A percentile compares a stretch with the other conserved stretches of the same genome.
Evolutionary conservation across 371 early-diverging fungal genomes (phyloP).

Genomic region (Funneliformis caledonium): DNA sequence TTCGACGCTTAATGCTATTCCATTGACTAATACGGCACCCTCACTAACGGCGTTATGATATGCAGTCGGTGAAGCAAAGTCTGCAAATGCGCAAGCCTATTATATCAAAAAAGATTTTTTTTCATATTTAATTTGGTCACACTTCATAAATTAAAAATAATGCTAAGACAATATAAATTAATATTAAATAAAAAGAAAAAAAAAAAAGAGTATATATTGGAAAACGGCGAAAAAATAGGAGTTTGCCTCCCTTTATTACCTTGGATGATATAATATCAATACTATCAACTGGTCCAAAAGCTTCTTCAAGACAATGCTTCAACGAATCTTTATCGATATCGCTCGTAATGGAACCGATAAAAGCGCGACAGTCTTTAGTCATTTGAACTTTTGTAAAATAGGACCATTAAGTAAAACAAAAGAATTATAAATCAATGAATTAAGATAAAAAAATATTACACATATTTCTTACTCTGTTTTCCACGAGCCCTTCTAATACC

Average conservation of each 20-base stretch:
- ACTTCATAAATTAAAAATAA: not conserved
- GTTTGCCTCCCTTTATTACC: too few species aligned
- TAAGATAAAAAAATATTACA: not conserved
- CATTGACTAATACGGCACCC: not conserved
- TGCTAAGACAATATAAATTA: too few species aligned
- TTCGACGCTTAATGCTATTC: conserved; percentile 13
- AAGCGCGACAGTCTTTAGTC: conserved; percentile 1
- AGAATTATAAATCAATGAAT: not conserved
- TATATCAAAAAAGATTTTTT: not conserved
- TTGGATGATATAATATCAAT: conserved; percentile 25
- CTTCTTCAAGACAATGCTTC: conserved; percentile 8
- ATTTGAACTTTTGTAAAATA: not conserved
- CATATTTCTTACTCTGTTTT: not conserved
- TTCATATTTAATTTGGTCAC: not conserved
- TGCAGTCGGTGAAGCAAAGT: conserved; percentile 5
- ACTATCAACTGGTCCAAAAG: conserved; percentile 25
- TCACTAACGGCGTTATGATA: conserved; percentile 12
- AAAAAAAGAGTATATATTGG: too few species aligned
- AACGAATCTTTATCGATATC: conserved; percentile 7
- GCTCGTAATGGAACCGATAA: conserved; percentile 14
- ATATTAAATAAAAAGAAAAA: too few species aligned
- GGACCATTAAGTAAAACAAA: not conserved
- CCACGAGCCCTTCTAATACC: not conserved
- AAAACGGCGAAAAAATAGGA: too few species aligned
- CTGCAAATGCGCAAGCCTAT: conserved; percentile 10